Percentiles rank a stretch among this genome's conserved stretches.
Evolutionary conservation across 176 grass and related monocot genomes (phyloP).

Genomic region (Hsuehochloa calcarea): DNA sequence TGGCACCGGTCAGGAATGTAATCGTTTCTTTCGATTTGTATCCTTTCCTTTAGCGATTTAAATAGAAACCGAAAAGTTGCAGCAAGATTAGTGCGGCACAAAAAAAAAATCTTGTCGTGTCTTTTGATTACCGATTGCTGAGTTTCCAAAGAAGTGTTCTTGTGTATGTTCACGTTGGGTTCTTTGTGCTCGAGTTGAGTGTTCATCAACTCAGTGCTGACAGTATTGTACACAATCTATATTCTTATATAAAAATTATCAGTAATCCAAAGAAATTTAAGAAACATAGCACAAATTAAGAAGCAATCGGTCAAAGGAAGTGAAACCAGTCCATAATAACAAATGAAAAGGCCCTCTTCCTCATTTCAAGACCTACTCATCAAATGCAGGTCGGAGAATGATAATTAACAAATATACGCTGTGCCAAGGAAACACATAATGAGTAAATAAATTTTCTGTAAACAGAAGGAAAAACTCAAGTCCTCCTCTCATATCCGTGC

Average conservation of each 20-base stretch:
- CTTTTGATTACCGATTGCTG: too few species aligned
- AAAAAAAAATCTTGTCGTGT: too few species aligned
- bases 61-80: too few species aligned
- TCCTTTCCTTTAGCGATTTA: too few species aligned
- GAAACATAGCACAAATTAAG: background rate
- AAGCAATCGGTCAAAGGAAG: background rate
- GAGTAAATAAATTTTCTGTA: background rate
- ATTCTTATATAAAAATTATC: background rate
- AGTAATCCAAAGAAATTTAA: background rate
- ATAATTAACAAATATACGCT: background rate
- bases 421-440: background rate
- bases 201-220: too few species aligned
- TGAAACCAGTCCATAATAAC: background rate
- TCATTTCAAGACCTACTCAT: slow-evolving; percentile 17
- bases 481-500: slow-evolving; percentile 12
- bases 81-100: too few species aligned
- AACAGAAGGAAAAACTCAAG: background rate
- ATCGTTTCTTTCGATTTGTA: too few species aligned
- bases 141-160: too few species aligned
- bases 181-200: too few species aligned
- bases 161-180: too few species aligned
- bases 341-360: slow-evolving; percentile 17
- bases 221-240: background rate
- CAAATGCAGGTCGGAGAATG: background rate
- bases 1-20: too few species aligned